These are phyloP conservation scores for Monosporascus sp. DNA, from an alignment of 2,329 filamentous ascomycete species.

Conservation along the genomic window DNA sequence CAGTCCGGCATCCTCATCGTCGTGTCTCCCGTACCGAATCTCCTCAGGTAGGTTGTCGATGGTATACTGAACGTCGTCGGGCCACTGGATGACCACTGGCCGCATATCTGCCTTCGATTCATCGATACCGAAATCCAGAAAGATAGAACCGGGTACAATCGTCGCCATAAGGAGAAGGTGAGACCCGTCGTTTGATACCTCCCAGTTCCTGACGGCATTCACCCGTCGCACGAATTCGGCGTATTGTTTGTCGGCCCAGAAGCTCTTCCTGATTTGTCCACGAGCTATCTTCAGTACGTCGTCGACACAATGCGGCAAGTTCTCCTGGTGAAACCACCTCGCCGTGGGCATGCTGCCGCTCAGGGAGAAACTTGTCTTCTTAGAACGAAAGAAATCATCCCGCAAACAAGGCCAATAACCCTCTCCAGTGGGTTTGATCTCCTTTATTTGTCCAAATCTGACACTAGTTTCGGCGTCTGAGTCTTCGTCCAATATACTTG, in stretches of 20 bases:
- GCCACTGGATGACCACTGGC: constrained; percentile 30
- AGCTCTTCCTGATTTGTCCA: constrained; percentile 9
- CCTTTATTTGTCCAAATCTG: neutral
- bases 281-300: constrained; percentile 16
- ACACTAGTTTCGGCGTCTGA: neutral
- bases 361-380: constrained; percentile 7
- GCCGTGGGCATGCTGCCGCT: constrained; percentile 9
- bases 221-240: constrained; percentile 21
- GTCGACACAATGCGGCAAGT: constrained; percentile 16
- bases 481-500: neutral
- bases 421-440: neutral
- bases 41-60: constrained; percentile 38
- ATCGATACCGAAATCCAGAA: constrained; percentile 31
- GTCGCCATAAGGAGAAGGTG: constrained; percentile 28
- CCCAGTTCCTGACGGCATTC: constrained; percentile 40
- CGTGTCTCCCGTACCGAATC: constrained; percentile 22
- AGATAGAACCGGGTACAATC: constrained; percentile 32
- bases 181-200: constrained; percentile 34
- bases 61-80: constrained; percentile 33
- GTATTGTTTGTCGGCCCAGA: constrained; percentile 16
- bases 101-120: constrained; percentile 17
- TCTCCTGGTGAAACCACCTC: constrained; percentile 13
- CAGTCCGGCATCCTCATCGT: constrained; percentile 24
- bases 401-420: constrained; percentile 10
- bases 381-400: constrained; percentile 9